A percentile compares a stretch with the other conserved stretches of the same genome.
These are phyloP conservation scores for Ceratocystiopsis minuta DNA, from an alignment of 2,329 filamentous ascomycete species.

Conservation along the genomic window DNA sequence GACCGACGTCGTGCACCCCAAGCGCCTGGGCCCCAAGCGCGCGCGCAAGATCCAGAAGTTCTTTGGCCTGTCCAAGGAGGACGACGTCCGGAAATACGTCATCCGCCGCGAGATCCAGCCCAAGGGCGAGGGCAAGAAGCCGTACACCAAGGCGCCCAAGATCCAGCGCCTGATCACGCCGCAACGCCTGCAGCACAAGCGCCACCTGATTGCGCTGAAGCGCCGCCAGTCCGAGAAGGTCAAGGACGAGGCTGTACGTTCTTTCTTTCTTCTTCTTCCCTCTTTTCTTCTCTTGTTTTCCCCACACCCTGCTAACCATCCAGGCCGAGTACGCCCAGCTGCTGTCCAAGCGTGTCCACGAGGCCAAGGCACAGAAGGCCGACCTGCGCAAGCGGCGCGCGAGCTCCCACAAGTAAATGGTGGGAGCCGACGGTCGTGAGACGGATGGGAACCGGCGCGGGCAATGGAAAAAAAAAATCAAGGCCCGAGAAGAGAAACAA, in stretches of 20 bases:
- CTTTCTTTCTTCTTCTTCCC: background rate
- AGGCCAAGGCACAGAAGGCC: constrained; percentile 86
- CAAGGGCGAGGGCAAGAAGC: constrained; percentile 92
- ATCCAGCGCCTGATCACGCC: constrained; percentile 99
- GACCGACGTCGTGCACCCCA: constrained; percentile 95
- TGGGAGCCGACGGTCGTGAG: too few relatives aligned
- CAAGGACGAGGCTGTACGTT: constrained; percentile 95
- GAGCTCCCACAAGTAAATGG: constrained; percentile 69
- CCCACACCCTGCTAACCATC: background rate
- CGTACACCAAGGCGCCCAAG: constrained; percentile 99
- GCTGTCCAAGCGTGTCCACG: constrained; percentile 89
- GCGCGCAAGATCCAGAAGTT: constrained; percentile 99
- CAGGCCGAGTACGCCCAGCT: constrained; percentile 94
- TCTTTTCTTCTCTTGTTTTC: background rate
- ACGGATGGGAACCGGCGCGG: background rate
- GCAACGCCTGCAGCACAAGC: constrained; percentile 99
- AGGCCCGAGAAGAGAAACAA: background rate
- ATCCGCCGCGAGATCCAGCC: constrained; percentile 96
- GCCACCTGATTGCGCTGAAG: constrained; percentile 95
- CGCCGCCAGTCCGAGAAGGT: constrained; percentile 89
- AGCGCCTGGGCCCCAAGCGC: constrained; percentile 98
- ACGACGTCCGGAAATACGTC: constrained; percentile 99
- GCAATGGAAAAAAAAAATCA: background rate
- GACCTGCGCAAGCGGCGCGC: constrained; percentile 94
- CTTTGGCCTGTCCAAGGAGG: constrained; percentile 99